Evolutionary conservation across 768 basidiomycete species (phyloP).

Genomic region (Boletus rubropictus): DNA sequence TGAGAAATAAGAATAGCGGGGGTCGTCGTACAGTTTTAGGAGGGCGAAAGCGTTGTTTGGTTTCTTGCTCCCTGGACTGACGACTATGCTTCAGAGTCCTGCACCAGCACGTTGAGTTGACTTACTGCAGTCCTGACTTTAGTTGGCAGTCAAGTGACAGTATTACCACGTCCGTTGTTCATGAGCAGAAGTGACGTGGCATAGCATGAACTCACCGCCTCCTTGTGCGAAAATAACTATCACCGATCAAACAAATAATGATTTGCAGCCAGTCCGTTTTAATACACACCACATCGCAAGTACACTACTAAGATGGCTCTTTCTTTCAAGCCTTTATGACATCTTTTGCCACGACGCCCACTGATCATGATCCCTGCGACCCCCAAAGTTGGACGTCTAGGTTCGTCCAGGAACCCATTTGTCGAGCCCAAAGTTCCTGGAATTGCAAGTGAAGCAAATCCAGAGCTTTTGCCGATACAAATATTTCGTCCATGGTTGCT

Average conservation of each 20-base stretch:
- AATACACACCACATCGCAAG: neutral
- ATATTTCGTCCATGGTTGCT: too few relatives aligned
- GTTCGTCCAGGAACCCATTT: too few relatives aligned
- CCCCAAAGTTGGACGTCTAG: too few relatives aligned
- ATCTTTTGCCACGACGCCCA: neutral
- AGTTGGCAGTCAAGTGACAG: neutral
- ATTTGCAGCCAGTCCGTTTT: neutral
- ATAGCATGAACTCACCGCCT: neutral
- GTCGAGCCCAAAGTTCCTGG: too few relatives aligned
- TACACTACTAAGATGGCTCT: too few relatives aligned
- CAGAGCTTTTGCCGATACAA: too few relatives aligned
- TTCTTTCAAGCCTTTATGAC: neutral
- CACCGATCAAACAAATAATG: neutral
- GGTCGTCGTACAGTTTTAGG: constrained; percentile 11
- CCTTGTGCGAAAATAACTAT: neutral
- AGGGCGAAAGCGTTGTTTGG: neutral
- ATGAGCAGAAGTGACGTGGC: constrained; percentile 23
- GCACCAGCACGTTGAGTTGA: neutral
- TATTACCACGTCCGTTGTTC: constrained; percentile 12
- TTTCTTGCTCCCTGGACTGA: constrained; percentile 1
- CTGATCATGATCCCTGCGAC: too few relatives aligned
- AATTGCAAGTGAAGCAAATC: too few relatives aligned
- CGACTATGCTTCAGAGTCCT: neutral
- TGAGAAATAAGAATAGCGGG: constrained; percentile 11
- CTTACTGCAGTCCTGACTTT: constrained; percentile 13